Base-by-base conservation (phyloP, 2,329 filamentous ascomycete species). In the Rutstroemia sp. region DNA sequence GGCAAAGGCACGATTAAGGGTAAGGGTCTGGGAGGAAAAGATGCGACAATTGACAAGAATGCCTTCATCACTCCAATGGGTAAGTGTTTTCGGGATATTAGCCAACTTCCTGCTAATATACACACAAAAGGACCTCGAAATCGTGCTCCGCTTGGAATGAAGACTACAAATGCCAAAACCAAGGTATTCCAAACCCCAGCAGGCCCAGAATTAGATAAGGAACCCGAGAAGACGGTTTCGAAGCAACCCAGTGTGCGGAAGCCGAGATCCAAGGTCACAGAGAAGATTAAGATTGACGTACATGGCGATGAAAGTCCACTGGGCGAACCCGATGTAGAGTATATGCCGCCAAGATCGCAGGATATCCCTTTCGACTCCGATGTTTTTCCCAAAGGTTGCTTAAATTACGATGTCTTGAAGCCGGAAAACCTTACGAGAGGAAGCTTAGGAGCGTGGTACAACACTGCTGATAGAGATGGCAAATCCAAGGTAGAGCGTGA, bases 121-220 rank as follows among this genome's bases (percentile, higher is more conserved):
- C 23, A 23, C 8, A 1, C 16, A 27, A 16, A 40, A 68, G 69
- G 68, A 58, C 61, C 85, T 51, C 83, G 84, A 58, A 85, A 77
- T 58, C 84, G 92, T 66, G 91, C 92, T 39, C 88, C 90, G 12
- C 76, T 99, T 48, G 92, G 92, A 36, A 87, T 89, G 78, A 99
- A 99, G 73, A 97, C 92, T 1, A 97, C 94, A 52, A 99, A 99
- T 71, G 90, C 89, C 54, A 97, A 95, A 76, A 81, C 86, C 58
- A 82, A 78, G 68, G 78, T 77, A 50, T 79, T 84, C 62, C 84
- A 87, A 61, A 85, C 84, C 4, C 81, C 81, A 6, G 84, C 81
- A 30, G 84, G 80, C 34, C 86, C 84, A 65, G 75, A 75, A 57
- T 75, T 77, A 21, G 76, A 79, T 42, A 77, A 79, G 48, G 82